Evolutionary conservation across 1,284 basidiomycete species (phyloP).

Genomic region (Trametes polyzona): DNA sequence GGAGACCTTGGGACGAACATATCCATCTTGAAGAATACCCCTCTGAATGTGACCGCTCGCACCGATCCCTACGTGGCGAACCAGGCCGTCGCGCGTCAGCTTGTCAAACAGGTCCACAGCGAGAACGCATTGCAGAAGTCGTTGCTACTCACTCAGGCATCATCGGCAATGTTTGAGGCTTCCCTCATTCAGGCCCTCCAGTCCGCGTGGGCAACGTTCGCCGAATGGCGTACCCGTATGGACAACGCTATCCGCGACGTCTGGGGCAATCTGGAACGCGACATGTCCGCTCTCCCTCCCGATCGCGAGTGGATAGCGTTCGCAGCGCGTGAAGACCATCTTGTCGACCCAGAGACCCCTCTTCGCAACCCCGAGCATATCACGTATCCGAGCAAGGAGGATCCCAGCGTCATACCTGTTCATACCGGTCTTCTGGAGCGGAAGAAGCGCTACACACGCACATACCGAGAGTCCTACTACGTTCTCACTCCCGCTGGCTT

Average conservation of each 20-base stretch:
- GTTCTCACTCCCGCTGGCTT: slow-evolving; percentile 96
- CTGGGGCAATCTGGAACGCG: slow-evolving; percentile 75
- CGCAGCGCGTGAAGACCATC: slow-evolving; percentile 91
- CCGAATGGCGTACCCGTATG: slow-evolving; percentile 96
- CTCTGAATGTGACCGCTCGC: slow-evolving; percentile 83
- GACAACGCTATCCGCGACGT: slow-evolving; percentile 80
- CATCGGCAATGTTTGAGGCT: slow-evolving; percentile 96
- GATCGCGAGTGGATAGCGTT: slow-evolving; percentile 98
- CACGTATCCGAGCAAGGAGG: slow-evolving; percentile 92
- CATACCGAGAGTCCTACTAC: slow-evolving; percentile 89
- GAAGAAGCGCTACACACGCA: slow-evolving; percentile 95
- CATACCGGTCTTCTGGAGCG: slow-evolving; percentile 93
- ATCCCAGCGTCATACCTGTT: slow-evolving; percentile 86
- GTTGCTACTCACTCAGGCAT: slow-evolving; percentile 99
- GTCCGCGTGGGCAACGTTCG: slow-evolving; percentile 96
- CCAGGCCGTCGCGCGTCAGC: slow-evolving; percentile 82
- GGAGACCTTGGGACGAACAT: slow-evolving; percentile 89
- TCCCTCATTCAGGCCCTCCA: slow-evolving; percentile 96
- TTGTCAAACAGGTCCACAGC: slow-evolving; percentile 94
- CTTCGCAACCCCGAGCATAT: slow-evolving; percentile 82
- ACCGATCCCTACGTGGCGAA: slow-evolving; percentile 90
- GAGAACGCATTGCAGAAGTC: slow-evolving; percentile 98
- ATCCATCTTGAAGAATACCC: slow-evolving; percentile 93
- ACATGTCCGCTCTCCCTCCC: slow-evolving; percentile 86
- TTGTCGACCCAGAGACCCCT: slow-evolving; percentile 96